Base-by-base conservation (phyloP, 306 rosid genomes). In the Lathyrus aphaca region DNA sequence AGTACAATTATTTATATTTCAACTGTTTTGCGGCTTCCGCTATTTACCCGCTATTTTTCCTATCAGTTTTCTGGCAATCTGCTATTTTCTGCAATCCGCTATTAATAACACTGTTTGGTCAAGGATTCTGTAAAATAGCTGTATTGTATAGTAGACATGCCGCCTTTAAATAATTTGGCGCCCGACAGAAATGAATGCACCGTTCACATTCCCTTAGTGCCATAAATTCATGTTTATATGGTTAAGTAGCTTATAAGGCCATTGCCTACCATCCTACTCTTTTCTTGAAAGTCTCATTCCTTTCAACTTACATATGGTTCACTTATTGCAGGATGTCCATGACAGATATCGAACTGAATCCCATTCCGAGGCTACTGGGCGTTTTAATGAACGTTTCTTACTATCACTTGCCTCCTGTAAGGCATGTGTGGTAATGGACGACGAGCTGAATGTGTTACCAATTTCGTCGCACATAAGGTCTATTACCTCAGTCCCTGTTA, bases 271-370 rank as follows among this genome's bases (percentile, higher is more conserved):
- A 53, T 54, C 39, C 58, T 51, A 70, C 37, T 43, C 16, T 57
- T 56, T 21, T 50, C 46, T 65, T 37, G 29, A 25, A 73, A 69
- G 39, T 73, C 23, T 45, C 57, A 45, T 38, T 74, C 65, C 7
- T 46, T 60, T 67, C 55, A 78, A 53, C 25, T 78, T 66, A 50
- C 58, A 15, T 29, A 46, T 39, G 44, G 50, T 51, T 58, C 66
- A 60, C 25, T 40, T 23, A 72, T 81, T 78, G 79, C 89, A 94
- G 99, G 99, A 94, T 80, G 95, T 90, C 46, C 99, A 94, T 21
- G 92, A 87, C 25, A 86, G 99, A 68, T 94, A 85, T 82, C 88
- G 97, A 80, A 94, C 99, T 25, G 99, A 94, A 76, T 91, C 99
- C 25, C 99, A 94, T 77, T 69, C 86, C 29, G 88, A 87, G 77